Base-by-base conservation (phyloP, 2,329 filamentous ascomycete species). In the Fusarium tanahbumbuense region DNA sequence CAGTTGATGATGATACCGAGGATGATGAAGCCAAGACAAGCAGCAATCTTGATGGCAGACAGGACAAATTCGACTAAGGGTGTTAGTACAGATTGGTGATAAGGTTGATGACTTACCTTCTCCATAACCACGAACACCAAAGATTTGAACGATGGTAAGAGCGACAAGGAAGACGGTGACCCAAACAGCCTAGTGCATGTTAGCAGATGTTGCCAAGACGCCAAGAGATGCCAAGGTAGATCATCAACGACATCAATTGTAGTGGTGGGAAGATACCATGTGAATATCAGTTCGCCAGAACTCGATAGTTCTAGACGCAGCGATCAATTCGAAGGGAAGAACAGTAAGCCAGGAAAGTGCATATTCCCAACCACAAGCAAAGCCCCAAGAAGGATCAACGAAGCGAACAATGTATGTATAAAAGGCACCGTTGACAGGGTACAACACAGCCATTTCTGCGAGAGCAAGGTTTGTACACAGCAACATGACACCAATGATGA, bases 301-400 rank as follows among this genome's bases (percentile, higher is more conserved):
- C 40, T 90, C 85, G 53, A 97, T 90, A 0, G 93, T 97, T 37
- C 95, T 89, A 4, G 93, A 91, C 2, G 93, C 94, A 3, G 93
- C 92, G 60, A 97, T 93, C 58, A 97, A 91, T 78, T 97, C 94
- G 30, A 97, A 85, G 0, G 94, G 94, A 20, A 97, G 81, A 1
- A 94, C 89, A 20, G 93, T 87, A 2, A 97, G 86, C 94, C 94
- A 97, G 79, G 96, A 92, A 64, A 97, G 79, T 5, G 92, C 93
- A 77, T 97, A 97, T 85, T 97, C 97, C 93, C 93, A 97, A 27
- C 93, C 94, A 91, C 97, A 97, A 40, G 93, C 93, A 77, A 97
- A 97, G 0, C 94, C 94, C 93, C 93, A 97, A 1, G 94, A 93
- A 2, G 94, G 95, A 77, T 98, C 94, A 22, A 98, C 81, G 76